Evolutionary conservation across 345 rosid genomes (phyloP).

Genomic region (Heritiera fomes): DNA sequence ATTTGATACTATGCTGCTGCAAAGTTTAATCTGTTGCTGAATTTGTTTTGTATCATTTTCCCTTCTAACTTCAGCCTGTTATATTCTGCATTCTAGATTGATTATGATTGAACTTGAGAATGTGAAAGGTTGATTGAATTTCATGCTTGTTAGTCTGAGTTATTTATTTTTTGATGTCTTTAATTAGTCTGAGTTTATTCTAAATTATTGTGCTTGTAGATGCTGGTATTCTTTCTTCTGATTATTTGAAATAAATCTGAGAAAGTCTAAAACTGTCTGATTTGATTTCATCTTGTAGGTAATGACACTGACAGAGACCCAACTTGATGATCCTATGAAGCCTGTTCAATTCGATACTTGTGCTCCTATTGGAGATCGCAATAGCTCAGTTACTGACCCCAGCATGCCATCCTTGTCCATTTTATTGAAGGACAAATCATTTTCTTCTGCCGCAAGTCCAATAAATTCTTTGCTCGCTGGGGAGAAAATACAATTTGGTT

Average conservation of each 20-base stretch:
- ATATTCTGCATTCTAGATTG: background rate
- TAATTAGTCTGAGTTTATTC: background rate
- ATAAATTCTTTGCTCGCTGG: constrained; percentile 87
- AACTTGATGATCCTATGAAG: constrained; percentile 92
- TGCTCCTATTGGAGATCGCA: constrained; percentile 66
- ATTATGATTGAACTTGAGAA: background rate
- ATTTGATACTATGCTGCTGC: background rate
- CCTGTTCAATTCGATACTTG: constrained; percentile 64
- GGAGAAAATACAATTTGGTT: constrained; percentile 97
- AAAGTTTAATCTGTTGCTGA: background rate
- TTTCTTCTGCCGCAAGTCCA: constrained; percentile 66
- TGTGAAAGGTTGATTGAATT: background rate
- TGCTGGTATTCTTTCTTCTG: constrained; percentile 9
- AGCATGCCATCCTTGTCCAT: constrained; percentile 53
- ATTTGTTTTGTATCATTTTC: background rate
- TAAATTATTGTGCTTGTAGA: background rate
- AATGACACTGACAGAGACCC: constrained; percentile 79
- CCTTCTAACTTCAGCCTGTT: background rate
- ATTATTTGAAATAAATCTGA: constrained; percentile 22
- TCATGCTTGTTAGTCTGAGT: background rate
- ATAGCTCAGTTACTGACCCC: constrained; percentile 50
- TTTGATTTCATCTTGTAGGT: constrained; percentile 53
- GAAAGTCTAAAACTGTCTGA: background rate
- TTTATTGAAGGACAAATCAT: constrained; percentile 60
- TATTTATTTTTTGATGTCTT: background rate